A percentile compares a stretch with the other conserved stretches of the same genome.
Conservation (phyloP, 768 basidiomycete genomes). For the Naganishia vishniacii region DNA sequence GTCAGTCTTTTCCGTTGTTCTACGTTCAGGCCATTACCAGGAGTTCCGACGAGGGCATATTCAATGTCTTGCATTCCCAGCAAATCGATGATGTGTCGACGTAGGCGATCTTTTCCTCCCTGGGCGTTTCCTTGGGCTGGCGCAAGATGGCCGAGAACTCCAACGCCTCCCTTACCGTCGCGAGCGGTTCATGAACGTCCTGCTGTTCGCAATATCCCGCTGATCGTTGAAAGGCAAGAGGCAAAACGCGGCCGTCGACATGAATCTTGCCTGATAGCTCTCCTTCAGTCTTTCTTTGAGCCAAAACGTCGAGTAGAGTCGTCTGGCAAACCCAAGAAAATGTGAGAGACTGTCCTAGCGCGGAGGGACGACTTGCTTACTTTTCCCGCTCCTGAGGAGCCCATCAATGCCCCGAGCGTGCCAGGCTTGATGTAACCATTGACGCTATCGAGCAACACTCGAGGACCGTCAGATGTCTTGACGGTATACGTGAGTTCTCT, state of each 20-base stretch:
- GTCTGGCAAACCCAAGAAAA: conserved; percentile 11
- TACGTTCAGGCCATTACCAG: conserved; percentile 34
- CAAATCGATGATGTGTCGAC: conserved; percentile 50
- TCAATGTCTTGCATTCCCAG: conserved; percentile 64
- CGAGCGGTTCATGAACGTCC: conserved; percentile 59
- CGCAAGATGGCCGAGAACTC: conserved; percentile 50
- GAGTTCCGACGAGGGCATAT: conserved; percentile 55
- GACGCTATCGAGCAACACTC: conserved; percentile 61
- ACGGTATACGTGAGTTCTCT: conserved; percentile 43
- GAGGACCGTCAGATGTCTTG: conserved; percentile 30
- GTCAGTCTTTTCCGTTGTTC: conserved; percentile 44
- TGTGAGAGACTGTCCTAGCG: no score
- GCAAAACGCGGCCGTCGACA: conserved; percentile 49
- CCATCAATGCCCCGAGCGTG: conserved; percentile 78
- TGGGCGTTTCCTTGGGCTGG: conserved; percentile 45
- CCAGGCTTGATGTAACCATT: conserved; percentile 78
- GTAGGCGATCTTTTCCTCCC: conserved; percentile 50
- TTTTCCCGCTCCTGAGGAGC: conserved; percentile 49
- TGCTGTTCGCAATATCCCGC: conserved; percentile 50
- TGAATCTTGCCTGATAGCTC: conserved; percentile 50
- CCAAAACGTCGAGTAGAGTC: conserved; percentile 41
- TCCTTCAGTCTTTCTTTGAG: conserved; percentile 32
- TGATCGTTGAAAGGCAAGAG: conserved; percentile 49
- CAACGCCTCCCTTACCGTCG: conserved; percentile 55
- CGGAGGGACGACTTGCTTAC: conserved; percentile 20